These are phyloP conservation scores for Penicillium daleae DNA, from an alignment of 495 filamentous ascomycete species.

Conservation along the genomic window DNA sequence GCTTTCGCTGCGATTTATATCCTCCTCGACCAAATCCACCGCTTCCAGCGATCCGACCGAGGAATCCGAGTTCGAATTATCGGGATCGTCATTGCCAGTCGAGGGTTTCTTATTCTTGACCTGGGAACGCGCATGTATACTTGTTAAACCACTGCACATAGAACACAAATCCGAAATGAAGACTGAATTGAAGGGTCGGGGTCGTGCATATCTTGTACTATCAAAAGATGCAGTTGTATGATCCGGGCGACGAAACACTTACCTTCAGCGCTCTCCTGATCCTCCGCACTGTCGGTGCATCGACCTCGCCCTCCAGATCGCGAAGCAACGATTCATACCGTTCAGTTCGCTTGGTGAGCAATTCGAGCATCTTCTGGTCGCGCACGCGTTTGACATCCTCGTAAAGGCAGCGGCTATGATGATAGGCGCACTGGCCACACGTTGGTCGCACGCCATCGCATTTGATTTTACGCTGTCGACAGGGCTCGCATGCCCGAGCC, in stretches of 20 bases:
- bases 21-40: conserved; percentile 60
- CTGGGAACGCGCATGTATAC: not conserved
- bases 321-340: conserved; percentile 49
- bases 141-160: conserved; percentile 8
- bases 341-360: conserved; percentile 46
- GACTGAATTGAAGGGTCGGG: not conserved
- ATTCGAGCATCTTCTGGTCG: conserved; percentile 52
- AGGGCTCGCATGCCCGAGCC: conserved; percentile 69
- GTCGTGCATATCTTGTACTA: not conserved
- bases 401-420: conserved; percentile 54
- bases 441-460: conserved; percentile 57
- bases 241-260: conserved; percentile 10
- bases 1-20: conserved; percentile 56
- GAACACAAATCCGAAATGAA: not conserved
- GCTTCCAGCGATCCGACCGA: conserved; percentile 62
- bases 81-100: conserved; percentile 20
- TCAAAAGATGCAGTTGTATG: not conserved
- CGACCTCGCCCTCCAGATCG: conserved; percentile 40
- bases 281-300: conserved; percentile 29
- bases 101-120: conserved; percentile 10
- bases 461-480: conserved; percentile 68
- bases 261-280: conserved; percentile 44
- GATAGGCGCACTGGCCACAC: conserved; percentile 58
- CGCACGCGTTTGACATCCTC: conserved; percentile 62
- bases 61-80: conserved; percentile 36